These are phyloP conservation scores for Telfairia occidentalis DNA, from an alignment of 331 rosid genomes.

Conservation along the genomic window DNA sequence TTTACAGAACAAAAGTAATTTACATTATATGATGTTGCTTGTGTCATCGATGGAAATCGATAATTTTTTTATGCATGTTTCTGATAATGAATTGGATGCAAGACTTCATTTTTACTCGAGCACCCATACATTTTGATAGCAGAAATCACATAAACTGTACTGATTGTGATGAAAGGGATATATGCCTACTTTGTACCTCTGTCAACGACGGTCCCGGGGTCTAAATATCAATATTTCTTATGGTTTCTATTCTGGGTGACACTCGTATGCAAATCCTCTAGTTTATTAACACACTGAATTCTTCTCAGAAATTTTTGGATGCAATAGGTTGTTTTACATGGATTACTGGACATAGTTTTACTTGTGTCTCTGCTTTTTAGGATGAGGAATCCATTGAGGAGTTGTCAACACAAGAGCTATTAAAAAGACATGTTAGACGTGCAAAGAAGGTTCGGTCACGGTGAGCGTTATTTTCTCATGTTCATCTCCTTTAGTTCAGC, in stretches of 20 bases:
- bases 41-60: neutral
- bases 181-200: neutral
- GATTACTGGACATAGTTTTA: neutral
- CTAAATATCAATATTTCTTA: neutral
- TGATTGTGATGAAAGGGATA: neutral
- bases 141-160: neutral
- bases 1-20: neutral
- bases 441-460: constrained; percentile 63
- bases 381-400: constrained; percentile 17
- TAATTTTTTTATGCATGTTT: neutral
- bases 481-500: neutral
- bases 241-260: neutral
- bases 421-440: constrained; percentile 48
- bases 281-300: neutral
- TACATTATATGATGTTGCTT: too few species aligned
- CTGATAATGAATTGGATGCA: neutral
- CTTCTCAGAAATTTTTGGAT: neutral
- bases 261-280: neutral
- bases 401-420: constrained; percentile 34
- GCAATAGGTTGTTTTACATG: neutral
- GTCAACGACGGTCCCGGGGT: neutral
- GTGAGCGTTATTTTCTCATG: constrained; percentile 22
- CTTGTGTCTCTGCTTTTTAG: constrained; percentile 28
- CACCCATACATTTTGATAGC: neutral
- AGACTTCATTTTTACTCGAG: neutral